Evolutionary conservation across 805 yeast species (phyloP), one percentile per base, ranked within the genome.

Genomic region (Lachancea cidri): DNA sequence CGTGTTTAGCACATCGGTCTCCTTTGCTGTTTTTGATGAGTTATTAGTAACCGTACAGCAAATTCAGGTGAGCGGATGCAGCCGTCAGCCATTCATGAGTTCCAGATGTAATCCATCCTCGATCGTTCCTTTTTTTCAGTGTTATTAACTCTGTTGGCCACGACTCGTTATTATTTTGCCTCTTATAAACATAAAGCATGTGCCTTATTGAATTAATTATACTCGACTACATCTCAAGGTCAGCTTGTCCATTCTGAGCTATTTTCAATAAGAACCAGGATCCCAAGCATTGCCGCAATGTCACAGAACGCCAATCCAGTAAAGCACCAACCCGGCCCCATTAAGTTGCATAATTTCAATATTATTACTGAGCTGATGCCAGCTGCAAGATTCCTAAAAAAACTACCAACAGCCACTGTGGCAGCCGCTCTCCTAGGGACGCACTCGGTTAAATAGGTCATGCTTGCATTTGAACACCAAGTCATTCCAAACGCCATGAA

Each of bases 301-400:
- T 61, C 62, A 27, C 63, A 49, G 5, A 65, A 40, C 8, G 72
- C 77, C n/a, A 74, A 52, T 0, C 77, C 78, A 0, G 77, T 72
- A 44, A 74, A 76, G 44, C 77, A 72, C 79, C 79, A 74, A 0
- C 78, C 78, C 41, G 61, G 62, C 0, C 79, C 79, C 72, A 65
- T 67, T 19, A 45, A 46, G 11, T 49, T 37, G 11, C 60, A 55
- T 13, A 68, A 39, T 4, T 45, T 62, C 13, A 69, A 62, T 13
- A 75, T 64, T 4, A 73, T 58, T 1, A 67, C 73, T 0, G 81
- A 70, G 22, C 78, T 70, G 0, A 74, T 62, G 2, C 79, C 77
- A 1, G 82, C 81, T 1, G 77, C 76, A 2, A 67, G 49, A 46
- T 76, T 76, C 50, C 82, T 65, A 52, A 74, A 67, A 39, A 73